Conservation (phyloP, 1,139 yeast species). For the Lodderomyces parapsilosis region DNA sequence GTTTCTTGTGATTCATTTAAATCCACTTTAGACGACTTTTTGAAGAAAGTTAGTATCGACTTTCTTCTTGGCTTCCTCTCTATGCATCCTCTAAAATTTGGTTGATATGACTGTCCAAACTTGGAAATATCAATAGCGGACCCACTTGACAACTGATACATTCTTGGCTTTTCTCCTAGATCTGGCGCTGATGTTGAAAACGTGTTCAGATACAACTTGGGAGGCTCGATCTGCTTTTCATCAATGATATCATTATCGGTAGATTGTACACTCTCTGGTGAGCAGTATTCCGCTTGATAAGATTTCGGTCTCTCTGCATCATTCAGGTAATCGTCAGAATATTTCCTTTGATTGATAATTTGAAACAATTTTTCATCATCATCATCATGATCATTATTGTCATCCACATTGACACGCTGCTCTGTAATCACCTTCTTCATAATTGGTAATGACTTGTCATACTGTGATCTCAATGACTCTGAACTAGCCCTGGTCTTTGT, state of each 20-base stretch:
- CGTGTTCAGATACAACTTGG: background rate
- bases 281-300: conserved; percentile 26
- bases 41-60: conserved; percentile 21
- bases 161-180: conserved; percentile 14
- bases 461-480: conserved; percentile 17
- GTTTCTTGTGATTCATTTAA: background rate
- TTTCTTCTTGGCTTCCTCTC: conserved; percentile 15
- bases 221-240: background rate
- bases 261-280: conserved; percentile 4
- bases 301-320: conserved; percentile 28
- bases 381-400: conserved; percentile 11
- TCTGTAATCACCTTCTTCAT: conserved; percentile 26
- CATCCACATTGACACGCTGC: conserved; percentile 1
- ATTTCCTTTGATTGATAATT: conserved; percentile 12
- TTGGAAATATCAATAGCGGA: conserved; percentile 42
- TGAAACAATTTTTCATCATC: conserved; percentile 14
- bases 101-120: conserved; percentile 42
- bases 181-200: conserved; percentile 28
- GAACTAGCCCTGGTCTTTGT: conserved; percentile 3
- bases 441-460: conserved; percentile 25
- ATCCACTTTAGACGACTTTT: conserved; percentile 16
- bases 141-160: conserved; percentile 35
- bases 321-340: conserved; percentile 8
- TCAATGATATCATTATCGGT: conserved; percentile 5
- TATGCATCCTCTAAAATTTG: conserved; percentile 25